Evolutionary conservation across 768 basidiomycete species (phyloP), one percentile per base, ranked within the genome.

Genomic region (Podaxis carcinomalis): DNA sequence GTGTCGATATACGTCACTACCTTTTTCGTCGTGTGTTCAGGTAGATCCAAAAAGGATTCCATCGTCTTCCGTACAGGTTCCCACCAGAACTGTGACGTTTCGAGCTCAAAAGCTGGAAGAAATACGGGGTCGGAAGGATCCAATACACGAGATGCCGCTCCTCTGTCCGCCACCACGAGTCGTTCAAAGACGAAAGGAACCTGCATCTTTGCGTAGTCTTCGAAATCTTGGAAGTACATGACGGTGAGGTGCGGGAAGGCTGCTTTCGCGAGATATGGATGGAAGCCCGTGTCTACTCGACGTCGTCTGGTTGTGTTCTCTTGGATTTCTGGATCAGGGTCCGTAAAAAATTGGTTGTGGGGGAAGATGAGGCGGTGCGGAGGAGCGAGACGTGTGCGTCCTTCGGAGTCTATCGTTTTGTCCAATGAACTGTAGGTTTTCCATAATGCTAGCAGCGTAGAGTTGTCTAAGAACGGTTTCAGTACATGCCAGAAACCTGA

Each of bases 281-380:
- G 90, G 65, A 92, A 83, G 4, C 87, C 87, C 25, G 80, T 83
- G 61, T 84, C 78, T 1, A 80, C 78, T 14, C 86, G 82, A 32
- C 70, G 69, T 36, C 84, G 77, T 4, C 72, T 72, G 23, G 72
- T 73, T 63, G 68, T 72, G 49, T 77, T 67, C 51, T 81, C 62
- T 27, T 72, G 65, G 16, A 72, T 70, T 1, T 73, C 68, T 0
- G 73, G 72, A 10, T 79, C 74, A 0, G 74, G 68, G 64, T 84
- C 85, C 4, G 79, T 73, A 69, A 88, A 88, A 27, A 84, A 82
- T 44, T 76, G 79, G n/a, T 85, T 77, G 65, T 86, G 80, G 4
- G 93, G 88, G 72, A 89, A 86, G 61, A 94, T 78, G 61, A 94
- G 73, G 10, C 93, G 86, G n/a, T 81, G 78, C 0, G 92, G 92